phyloP scores from a whole-genome alignment of 768 basidiomycete species.

The Termitomyces heimii region DNA sequence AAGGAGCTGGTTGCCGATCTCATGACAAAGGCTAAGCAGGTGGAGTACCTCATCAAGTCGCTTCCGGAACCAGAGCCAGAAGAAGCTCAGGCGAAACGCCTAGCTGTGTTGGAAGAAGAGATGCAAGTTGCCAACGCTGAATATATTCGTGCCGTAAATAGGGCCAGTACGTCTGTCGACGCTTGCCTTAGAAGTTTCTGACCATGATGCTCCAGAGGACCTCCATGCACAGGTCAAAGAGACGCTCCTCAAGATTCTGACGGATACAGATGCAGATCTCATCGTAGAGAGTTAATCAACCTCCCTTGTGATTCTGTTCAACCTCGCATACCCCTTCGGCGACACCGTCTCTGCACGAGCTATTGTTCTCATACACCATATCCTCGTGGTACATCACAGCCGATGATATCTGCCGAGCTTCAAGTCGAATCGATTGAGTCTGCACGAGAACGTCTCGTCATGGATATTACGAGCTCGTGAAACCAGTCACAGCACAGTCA shows the following conservation, averaged over 20 bases:
- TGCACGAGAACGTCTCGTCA: neutral
- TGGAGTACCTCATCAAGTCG: conserved; percentile 78
- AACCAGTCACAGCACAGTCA: neutral
- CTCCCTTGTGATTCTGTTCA: conserved; percentile 23
- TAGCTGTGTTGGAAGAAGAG: conserved; percentile 62
- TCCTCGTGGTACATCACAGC: neutral
- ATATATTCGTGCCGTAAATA: conserved; percentile 63
- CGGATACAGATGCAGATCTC: conserved; percentile 37
- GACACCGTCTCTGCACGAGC: neutral
- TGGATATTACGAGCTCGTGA: neutral
- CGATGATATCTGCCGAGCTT: neutral
- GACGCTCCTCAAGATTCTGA: conserved; percentile 50
- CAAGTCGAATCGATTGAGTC: neutral
- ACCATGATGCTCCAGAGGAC: conserved; percentile 33
- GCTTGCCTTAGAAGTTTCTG: neutral
- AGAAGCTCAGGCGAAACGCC: conserved; percentile 69
- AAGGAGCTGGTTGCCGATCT: conserved; percentile 81
- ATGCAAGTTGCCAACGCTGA: conserved; percentile 72
- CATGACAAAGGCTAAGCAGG: conserved; percentile 82
- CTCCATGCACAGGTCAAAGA: conserved; percentile 58
- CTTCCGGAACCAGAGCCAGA: conserved; percentile 77
- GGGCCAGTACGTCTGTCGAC: conserved; percentile 56
- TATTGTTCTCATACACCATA: neutral
- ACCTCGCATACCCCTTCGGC: neutral
- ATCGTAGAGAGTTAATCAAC: conserved; percentile 5